These are phyloP conservation scores for Aegilops sharonensis DNA, from an alignment of 176 grass and related monocot genomes.

Conservation along the genomic window DNA sequence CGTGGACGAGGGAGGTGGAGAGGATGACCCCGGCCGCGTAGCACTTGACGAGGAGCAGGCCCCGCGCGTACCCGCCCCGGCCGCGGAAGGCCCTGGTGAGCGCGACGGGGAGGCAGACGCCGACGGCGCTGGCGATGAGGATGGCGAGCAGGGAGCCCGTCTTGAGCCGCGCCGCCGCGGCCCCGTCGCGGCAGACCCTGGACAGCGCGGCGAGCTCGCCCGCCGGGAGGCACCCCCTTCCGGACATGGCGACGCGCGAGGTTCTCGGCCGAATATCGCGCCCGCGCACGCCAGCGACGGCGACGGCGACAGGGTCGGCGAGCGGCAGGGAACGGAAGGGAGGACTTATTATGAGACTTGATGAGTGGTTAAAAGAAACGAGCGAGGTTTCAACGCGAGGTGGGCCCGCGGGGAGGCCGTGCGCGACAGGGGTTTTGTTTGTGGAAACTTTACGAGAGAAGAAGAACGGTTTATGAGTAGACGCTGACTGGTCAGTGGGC, in stretches of 20 bases:
- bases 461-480: not conserved
- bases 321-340: not conserved
- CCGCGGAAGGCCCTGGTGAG: conserved; percentile 71
- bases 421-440: not conserved
- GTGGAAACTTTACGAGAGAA: not conserved
- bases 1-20: conserved; percentile 94
- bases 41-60: conserved; percentile 91
- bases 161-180: conserved; percentile 43
- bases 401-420: conserved; percentile 25
- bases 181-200: conserved; percentile 47
- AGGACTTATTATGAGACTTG: not conserved
- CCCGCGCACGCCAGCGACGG: not conserved
- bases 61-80: conserved; percentile 42
- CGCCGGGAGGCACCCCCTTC: conserved; percentile 17
- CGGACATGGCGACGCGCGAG: conserved; percentile 32
- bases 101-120: conserved; percentile 73
- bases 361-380: conserved; percentile 12
- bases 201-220: not conserved
- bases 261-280: conserved; percentile 24
- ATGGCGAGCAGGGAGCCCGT: conserved; percentile 53
- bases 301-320: not conserved
- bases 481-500: too few relatives aligned
- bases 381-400: not conserved
- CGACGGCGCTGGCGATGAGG: conserved; percentile 71
- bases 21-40: conserved; percentile 96